Evolutionary conservation across 2,329 filamentous ascomycete genomes (phyloP).

Genomic region (Sclerotinia spermophila): DNA sequence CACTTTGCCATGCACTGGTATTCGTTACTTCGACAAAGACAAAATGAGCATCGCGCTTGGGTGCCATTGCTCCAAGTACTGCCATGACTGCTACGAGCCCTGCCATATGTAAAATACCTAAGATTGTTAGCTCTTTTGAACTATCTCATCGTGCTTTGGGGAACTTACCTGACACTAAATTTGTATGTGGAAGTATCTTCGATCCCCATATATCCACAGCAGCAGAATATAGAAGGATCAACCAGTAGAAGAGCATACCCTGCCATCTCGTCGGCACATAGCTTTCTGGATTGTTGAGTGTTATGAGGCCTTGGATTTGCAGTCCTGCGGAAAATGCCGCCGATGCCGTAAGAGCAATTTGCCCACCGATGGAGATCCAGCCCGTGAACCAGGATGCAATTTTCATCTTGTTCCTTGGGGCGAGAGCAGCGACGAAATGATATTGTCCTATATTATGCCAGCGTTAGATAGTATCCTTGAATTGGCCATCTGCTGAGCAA

Average conservation of each 20-base stretch:
- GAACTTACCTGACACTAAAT: constrained; percentile 37
- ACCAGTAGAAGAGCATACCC: constrained; percentile 48
- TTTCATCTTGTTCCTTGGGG: constrained; percentile 40
- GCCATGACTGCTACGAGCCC: constrained; percentile 43
- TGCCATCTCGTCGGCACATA: constrained; percentile 45
- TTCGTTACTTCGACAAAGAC: constrained; percentile 47
- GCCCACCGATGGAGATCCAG: constrained; percentile 47
- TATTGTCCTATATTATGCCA: constrained; percentile 45
- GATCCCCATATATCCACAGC: constrained; percentile 16
- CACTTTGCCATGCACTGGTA: constrained; percentile 43
- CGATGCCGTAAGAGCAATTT: constrained; percentile 45
- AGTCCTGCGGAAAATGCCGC: constrained; percentile 46
- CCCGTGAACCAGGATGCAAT: constrained; percentile 43
- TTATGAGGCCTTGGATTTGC: constrained; percentile 44
- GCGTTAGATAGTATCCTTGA: neutral
- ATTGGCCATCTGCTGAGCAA: neutral
- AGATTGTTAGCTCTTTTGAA: neutral
- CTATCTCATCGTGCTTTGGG: neutral
- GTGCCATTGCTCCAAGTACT: constrained; percentile 39
- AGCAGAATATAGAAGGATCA: constrained; percentile 40
- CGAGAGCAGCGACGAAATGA: constrained; percentile 56
- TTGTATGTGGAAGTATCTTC: constrained; percentile 40
- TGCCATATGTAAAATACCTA: constrained; percentile 34
- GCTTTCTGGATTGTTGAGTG: constrained; percentile 40
- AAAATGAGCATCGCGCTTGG: constrained; percentile 44